Evolutionary conservation across 257 asterid genomes (phyloP).

Genomic region (Fraxinus americana): DNA sequence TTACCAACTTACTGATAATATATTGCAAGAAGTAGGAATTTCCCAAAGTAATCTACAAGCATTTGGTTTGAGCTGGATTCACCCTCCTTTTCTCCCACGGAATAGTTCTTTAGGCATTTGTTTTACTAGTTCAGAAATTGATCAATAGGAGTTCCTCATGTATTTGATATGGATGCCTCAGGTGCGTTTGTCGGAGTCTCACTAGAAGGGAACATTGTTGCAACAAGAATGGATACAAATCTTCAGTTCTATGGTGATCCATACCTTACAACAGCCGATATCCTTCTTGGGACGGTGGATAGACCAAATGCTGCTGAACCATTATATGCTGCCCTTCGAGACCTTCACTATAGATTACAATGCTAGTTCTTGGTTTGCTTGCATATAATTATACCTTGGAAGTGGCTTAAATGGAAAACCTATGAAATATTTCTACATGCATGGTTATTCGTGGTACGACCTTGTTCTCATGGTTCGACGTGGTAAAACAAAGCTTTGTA

Average conservation of each 20-base stretch:
- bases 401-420: not conserved
- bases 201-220: conserved; percentile 82
- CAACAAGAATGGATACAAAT: conserved; percentile 90
- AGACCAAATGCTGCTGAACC: conserved; percentile 96
- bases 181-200: conserved; percentile 98
- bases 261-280: conserved; percentile 81
- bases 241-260: conserved; percentile 96
- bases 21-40: not conserved
- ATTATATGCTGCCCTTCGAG: conserved; percentile 71
- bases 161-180: conserved; percentile 34
- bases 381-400: not conserved
- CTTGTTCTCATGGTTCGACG: not conserved
- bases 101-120: not conserved
- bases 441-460: not conserved
- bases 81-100: not conserved
- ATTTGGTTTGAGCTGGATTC: not conserved
- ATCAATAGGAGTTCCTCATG: not conserved
- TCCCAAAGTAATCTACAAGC: not conserved
- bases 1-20: not conserved
- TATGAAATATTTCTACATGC: not conserved
- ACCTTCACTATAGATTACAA: conserved; percentile 60
- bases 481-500: not conserved
- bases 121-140: conserved; percentile 1
- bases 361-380: conserved; percentile 28
- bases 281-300: conserved; percentile 86